These are phyloP conservation scores for Nicotiana tabacum DNA, from an alignment of 257 asterid species.

Conservation along the genomic window DNA sequence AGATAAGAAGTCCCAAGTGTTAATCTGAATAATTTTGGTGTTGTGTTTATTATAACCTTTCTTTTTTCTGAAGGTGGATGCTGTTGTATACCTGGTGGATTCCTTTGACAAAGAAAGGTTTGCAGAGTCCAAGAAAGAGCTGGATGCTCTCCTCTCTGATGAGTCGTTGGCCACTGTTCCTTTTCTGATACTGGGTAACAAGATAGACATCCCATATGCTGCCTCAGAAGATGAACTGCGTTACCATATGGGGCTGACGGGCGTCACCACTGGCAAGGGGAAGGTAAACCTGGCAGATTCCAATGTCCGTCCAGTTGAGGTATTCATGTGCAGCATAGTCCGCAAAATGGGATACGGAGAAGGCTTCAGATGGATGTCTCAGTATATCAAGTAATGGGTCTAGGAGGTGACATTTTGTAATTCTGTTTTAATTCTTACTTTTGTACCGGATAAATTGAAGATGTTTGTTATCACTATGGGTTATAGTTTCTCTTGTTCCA, in stretches of 20 bases:
- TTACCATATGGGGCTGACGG: slow-evolving; percentile 54
- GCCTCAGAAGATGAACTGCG: slow-evolving; percentile 80
- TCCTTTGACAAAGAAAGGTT: slow-evolving; percentile 75
- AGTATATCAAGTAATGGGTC: slow-evolving; percentile 48
- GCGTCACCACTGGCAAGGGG: slow-evolving; percentile 76
- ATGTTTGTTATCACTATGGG: slow-evolving; percentile 4
- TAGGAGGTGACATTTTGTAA: slow-evolving; percentile 8
- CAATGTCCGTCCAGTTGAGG: slow-evolving; percentile 66
- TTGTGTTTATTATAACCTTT: background rate
- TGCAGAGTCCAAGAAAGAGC: slow-evolving; percentile 77
- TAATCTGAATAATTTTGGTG: background rate
- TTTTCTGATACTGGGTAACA: slow-evolving; percentile 75
- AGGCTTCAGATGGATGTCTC: slow-evolving; percentile 85
- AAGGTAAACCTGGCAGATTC: slow-evolving; percentile 64
- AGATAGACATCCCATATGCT: slow-evolving; percentile 78
- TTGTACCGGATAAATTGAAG: slow-evolving; percentile 2
- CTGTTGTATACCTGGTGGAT: slow-evolving; percentile 74
- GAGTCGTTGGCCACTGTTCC: slow-evolving; percentile 72
- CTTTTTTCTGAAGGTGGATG: slow-evolving; percentile 58
- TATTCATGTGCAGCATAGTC: slow-evolving; percentile 87
- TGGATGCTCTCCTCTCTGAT: slow-evolving; percentile 72
- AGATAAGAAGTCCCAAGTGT: background rate
- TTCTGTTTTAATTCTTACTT: slow-evolving; percentile 12
- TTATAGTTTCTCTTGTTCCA: background rate
- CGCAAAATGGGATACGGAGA: slow-evolving; percentile 91